Percentiles rank a stretch among this genome's conserved stretches.
phyloP scores from a whole-genome alignment of 106 monocot genomes.

The Acorus calamus region DNA sequence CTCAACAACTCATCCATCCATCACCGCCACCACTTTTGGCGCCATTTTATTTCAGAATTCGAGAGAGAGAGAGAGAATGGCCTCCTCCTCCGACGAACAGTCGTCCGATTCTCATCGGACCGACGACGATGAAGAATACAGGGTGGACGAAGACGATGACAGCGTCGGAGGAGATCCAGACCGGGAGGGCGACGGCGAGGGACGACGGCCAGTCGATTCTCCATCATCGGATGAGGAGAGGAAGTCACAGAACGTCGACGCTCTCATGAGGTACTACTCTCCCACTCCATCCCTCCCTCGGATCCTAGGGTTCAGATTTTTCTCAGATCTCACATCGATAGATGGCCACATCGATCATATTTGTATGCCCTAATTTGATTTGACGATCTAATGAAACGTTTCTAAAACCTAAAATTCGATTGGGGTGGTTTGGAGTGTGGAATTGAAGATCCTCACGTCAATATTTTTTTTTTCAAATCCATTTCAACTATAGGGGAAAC shows the following conservation, averaged over 20 bases:
- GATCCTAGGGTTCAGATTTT: neutral
- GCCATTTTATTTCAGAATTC: conserved; percentile 12
- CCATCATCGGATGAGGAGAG: conserved; percentile 10
- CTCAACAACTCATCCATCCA: too few species aligned
- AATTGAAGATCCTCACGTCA: neutral
- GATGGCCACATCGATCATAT: neutral
- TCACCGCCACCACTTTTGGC: conserved; percentile 1
- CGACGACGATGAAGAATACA: conserved; percentile 11
- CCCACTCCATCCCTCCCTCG: neutral
- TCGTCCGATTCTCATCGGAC: conserved; percentile 3
- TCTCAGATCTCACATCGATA: neutral
- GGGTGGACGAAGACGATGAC: neutral
- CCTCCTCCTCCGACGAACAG: neutral
- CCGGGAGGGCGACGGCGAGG: neutral
- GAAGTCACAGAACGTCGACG: conserved; percentile 29
- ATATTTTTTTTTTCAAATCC: neutral
- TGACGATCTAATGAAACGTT: too few species aligned
- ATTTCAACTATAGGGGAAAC: conserved; percentile 45
- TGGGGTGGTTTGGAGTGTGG: neutral
- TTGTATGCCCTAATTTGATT: too few species aligned
- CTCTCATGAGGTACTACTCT: conserved; percentile 15
- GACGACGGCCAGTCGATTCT: neutral
- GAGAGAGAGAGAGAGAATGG: neutral
- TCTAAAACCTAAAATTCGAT: neutral
- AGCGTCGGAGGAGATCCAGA: conserved; percentile 4